Evolutionary conservation across 2,329 filamentous ascomycete species (phyloP), one percentile per base, ranked within the genome.

Genomic region (Nemania serpens): DNA sequence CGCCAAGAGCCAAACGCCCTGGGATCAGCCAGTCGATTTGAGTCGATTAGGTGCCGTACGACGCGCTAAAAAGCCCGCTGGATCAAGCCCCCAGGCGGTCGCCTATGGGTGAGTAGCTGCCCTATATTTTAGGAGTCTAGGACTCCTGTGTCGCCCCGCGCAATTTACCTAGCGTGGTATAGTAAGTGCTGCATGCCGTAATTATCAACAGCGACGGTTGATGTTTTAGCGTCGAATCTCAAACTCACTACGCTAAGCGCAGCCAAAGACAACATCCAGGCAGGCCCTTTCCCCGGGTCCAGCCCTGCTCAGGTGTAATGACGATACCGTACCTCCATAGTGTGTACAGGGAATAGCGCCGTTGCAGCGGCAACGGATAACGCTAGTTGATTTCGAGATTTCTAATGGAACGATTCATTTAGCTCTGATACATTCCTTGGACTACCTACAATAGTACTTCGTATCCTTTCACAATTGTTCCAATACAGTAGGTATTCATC

Each of bases 171-270:
- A 18, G 13, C 42, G 25, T 29, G 25, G 25, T 29, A 29, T 45
- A 45, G 42, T 45, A 45, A 10, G 20, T 45, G 18, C 36, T 37
- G 25, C 25, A 29, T 29, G 25, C 25, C 4, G 25, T 29, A 29
- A 48, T 43, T 17, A 47, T 55, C 22, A 15, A 49, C 37, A 45
- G 45, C 37, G 55, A 55, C 48, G 57, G 57, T 51, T 56, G 39
- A 25, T 54, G 49, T 57, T 53, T 55, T 63, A 63, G 61, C 61
- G 57, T 42, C 15, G 17, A 53, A 60, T 50, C 61, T 56, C 55
- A 62, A 58, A 59, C 55, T n/a, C 25, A 3, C 25, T 29, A 29
- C 25, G 25, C 25, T 4, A 33, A 49, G 43, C 54, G 37, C 36
- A 48, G 34, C 53, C 58, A 52, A 49, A 53, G 18, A 45, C 43